Conservation (phyloP, 768 basidiomycete species). For the Kwoniella newhampshirensis region DNA sequence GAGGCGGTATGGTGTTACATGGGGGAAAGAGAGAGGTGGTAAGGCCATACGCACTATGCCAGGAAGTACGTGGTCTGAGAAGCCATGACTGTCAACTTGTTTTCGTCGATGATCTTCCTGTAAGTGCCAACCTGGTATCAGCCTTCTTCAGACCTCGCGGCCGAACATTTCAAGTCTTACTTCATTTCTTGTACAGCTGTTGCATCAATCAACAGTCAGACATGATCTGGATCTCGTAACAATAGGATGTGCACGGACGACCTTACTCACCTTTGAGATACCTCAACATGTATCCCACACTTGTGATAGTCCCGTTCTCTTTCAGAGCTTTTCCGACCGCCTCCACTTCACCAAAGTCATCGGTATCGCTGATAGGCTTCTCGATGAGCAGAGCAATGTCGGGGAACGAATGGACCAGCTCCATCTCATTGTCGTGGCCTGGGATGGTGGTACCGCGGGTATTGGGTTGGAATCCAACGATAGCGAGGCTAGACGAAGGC, state of each 20-base stretch:
- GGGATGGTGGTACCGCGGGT: slow-evolving; percentile 71
- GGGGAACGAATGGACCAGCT: slow-evolving; percentile 79
- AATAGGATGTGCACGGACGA: too few relatives aligned
- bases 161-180: slow-evolving; percentile 48
- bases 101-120: slow-evolving; percentile 88
- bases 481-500: slow-evolving; percentile 62
- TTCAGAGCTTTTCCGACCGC: slow-evolving; percentile 17
- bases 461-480: slow-evolving; percentile 73
- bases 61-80: slow-evolving; percentile 80
- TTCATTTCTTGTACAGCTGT: slow-evolving; percentile 91
- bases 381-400: slow-evolving; percentile 85
- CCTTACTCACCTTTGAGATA: slow-evolving; percentile 67
- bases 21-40: too few relatives aligned
- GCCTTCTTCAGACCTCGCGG: not conserved
- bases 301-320: slow-evolving; percentile 54
- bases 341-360: slow-evolving; percentile 26
- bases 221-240: not conserved
- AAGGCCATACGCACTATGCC: slow-evolving; percentile 30
- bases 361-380: slow-evolving; percentile 81
- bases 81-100: slow-evolving; percentile 87
- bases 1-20: too few relatives aligned
- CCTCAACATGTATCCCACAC: slow-evolving; percentile 68
- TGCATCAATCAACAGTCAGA: not conserved
- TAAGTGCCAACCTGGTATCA: slow-evolving; percentile 53
- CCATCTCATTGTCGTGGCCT: slow-evolving; percentile 77